Percentiles rank a stretch among this genome's conserved stretches.
These are phyloP conservation scores for Galerina marginata DNA, from an alignment of 768 basidiomycete species.

Conservation along the genomic window DNA sequence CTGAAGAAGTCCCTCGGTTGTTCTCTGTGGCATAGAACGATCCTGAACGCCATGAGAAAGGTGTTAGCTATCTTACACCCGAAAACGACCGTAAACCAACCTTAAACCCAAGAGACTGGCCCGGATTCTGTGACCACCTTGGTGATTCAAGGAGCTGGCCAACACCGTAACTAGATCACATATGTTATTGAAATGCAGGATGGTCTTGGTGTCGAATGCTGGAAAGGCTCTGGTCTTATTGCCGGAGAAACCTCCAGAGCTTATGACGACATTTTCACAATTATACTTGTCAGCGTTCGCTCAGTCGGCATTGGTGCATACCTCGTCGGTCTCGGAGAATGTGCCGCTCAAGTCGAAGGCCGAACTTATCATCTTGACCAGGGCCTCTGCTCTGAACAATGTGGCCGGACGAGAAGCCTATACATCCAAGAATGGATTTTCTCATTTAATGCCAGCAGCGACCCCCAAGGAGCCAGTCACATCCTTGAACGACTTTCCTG, in stretches of 20 bases:
- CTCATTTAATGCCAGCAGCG: slow-evolving; percentile 93
- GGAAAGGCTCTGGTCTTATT: slow-evolving; percentile 96
- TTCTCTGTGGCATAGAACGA: slow-evolving; percentile 86
- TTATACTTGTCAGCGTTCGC: slow-evolving; percentile 75
- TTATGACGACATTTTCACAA: slow-evolving; percentile 99
- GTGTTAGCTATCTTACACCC: too few relatives aligned
- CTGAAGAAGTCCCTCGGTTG: slow-evolving; percentile 86
- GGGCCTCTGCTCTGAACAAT: slow-evolving; percentile 96
- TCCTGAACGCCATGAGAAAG: too few relatives aligned
- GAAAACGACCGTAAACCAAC: slow-evolving; percentile 65
- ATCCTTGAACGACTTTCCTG: slow-evolving; percentile 96
- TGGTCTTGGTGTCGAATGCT: slow-evolving; percentile 63
- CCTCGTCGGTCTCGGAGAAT: too few relatives aligned
- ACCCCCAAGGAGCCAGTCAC: slow-evolving; percentile 94
- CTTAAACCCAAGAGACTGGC: slow-evolving; percentile 90
- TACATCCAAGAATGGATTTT: slow-evolving; percentile 99
- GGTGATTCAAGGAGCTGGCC: slow-evolving; percentile 86
- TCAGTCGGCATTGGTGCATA: too few relatives aligned
- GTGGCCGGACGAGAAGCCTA: slow-evolving; percentile 98
- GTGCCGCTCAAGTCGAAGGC: slow-evolving; percentile 57
- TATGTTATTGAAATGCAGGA: slow-evolving; percentile 90
- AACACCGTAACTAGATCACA: slow-evolving; percentile 91
- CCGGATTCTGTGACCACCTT: slow-evolving; percentile 76
- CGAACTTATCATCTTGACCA: slow-evolving; percentile 98
- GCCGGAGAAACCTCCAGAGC: slow-evolving; percentile 98